Conservation (phyloP, 2,329 filamentous ascomycete genomes). For the Clarireedia paspali region DNA sequence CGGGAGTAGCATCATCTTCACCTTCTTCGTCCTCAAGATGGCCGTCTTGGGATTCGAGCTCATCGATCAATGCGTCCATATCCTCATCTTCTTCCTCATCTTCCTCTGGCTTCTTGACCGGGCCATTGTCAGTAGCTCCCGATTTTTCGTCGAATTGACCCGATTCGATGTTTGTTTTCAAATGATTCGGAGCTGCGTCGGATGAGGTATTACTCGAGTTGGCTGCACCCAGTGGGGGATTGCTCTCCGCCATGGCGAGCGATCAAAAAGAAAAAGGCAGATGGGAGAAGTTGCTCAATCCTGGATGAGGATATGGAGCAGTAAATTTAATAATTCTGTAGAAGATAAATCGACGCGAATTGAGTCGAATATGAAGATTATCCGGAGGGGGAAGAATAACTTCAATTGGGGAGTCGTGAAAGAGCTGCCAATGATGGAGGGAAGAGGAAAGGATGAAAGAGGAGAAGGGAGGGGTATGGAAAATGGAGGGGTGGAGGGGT, state of each 20-base stretch:
- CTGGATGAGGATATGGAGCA: neutral
- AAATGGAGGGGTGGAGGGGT: too few species aligned
- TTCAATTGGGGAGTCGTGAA: neutral
- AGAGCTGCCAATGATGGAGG: neutral
- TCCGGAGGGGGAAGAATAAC: neutral
- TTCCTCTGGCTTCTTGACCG: slow-evolving; percentile 22
- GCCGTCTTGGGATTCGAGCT: slow-evolving; percentile 76
- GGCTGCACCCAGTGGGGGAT: slow-evolving; percentile 11
- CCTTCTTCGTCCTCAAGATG: slow-evolving; percentile 57
- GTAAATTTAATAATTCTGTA: neutral
- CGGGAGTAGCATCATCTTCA: slow-evolving; percentile 40
- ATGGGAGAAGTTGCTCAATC: neutral
- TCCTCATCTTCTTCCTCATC: slow-evolving; percentile 75
- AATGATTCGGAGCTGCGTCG: slow-evolving; percentile 25
- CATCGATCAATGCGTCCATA: slow-evolving; percentile 80
- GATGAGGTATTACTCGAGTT: slow-evolving; percentile 13
- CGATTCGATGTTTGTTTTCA: slow-evolving; percentile 57
- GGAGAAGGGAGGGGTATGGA: neutral
- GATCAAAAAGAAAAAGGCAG: slow-evolving; percentile 12
- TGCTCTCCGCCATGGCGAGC: slow-evolving; percentile 19
- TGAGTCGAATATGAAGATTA: neutral
- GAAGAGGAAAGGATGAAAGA: neutral
- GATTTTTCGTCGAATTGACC: slow-evolving; percentile 57
- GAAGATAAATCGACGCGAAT: neutral
- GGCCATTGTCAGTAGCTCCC: slow-evolving; percentile 30